Percentiles rank a stretch among this genome's conserved stretches.
Evolutionary conservation across 768 basidiomycete genomes (phyloP).

Genomic region (Rhodotorula paludigena): DNA sequence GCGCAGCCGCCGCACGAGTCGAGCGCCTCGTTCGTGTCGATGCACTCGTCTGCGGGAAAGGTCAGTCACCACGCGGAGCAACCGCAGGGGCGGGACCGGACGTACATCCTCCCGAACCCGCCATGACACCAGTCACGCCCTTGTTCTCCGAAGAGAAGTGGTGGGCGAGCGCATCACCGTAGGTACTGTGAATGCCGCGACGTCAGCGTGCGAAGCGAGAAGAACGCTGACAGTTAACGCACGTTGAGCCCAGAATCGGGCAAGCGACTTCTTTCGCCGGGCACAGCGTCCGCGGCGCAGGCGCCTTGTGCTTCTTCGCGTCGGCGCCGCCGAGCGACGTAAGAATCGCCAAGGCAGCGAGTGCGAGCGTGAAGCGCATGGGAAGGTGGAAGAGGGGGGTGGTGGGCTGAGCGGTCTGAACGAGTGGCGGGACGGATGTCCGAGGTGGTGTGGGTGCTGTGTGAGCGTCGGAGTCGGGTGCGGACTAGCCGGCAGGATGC

Average conservation of each 20-base stretch:
- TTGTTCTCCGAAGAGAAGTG: slow-evolving; percentile 11
- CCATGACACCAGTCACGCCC: slow-evolving; percentile 24
- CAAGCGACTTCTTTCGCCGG: slow-evolving; percentile 28
- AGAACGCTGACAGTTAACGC: not conserved
- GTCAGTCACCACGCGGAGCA: not conserved
- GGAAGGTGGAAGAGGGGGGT: not conserved
- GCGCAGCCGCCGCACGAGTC: slow-evolving; percentile 73
- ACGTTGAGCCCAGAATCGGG: slow-evolving; percentile 33
- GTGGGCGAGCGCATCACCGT: slow-evolving; percentile 21
- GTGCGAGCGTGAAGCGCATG: slow-evolving; percentile 10
- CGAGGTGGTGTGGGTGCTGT: not conserved
- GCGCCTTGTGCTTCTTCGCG: slow-evolving; percentile 30
- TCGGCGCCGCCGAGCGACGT: slow-evolving; percentile 4
- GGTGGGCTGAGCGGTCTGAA: not conserved
- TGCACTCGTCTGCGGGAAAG: slow-evolving; percentile 39
- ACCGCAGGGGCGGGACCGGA: not conserved
- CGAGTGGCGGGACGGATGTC: not conserved
- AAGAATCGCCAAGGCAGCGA: slow-evolving; percentile 3
- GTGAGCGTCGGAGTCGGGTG: slow-evolving; percentile 1
- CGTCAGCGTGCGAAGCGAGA: not conserved
- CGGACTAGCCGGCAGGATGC: not conserved
- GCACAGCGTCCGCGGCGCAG: slow-evolving; percentile 17
- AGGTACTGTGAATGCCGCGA: slow-evolving; percentile 8
- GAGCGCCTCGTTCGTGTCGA: slow-evolving; percentile 62
- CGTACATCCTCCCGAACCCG: slow-evolving; percentile 32